Conservation (phyloP, 371 early-diverging fungal species). For the Mucor sp. region DNA sequence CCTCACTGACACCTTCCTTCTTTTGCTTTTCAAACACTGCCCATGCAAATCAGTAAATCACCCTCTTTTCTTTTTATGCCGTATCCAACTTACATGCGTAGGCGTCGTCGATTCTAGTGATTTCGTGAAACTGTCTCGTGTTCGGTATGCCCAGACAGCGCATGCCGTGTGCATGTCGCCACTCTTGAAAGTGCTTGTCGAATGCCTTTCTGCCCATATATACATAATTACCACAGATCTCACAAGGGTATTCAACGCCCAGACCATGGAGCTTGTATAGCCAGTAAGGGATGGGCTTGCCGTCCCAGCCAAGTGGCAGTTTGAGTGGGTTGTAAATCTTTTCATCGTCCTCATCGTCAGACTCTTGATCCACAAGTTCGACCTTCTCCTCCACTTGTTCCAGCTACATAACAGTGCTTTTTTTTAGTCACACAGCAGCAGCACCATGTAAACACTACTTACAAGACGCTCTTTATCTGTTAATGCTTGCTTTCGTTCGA, state of each 20-base stretch:
- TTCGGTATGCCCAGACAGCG: conserved; percentile 94
- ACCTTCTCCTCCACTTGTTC: conserved; percentile 78
- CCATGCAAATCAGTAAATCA: too few relatives aligned
- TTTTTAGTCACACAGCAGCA: neutral
- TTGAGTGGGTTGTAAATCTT: conserved; percentile 96
- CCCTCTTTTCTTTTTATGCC: too few relatives aligned
- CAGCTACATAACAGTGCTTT: conserved; percentile 4
- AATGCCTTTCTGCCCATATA: conserved; percentile 98
- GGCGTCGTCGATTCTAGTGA: conserved; percentile 92
- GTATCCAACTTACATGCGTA: conserved; percentile 69
- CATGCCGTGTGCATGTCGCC: conserved; percentile 96
- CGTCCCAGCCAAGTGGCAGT: conserved; percentile 97
- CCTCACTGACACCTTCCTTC: conserved; percentile 59
- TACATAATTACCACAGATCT: conserved; percentile 95
- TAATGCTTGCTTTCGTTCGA: conserved; percentile 94
- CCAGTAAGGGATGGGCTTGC: conserved; percentile 99
- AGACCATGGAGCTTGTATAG: conserved; percentile 97
- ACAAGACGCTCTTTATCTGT: conserved; percentile 84
- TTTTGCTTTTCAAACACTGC: conserved; percentile 89
- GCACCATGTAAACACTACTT: conserved; percentile 24
- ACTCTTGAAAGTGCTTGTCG: conserved; percentile 95
- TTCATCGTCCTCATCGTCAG: conserved; percentile 87
- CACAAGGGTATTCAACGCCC: conserved; percentile 94
- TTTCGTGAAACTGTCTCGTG: conserved; percentile 92
- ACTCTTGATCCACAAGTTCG: conserved; percentile 72